Base-by-base conservation (phyloP, 805 yeast species). In the Tetrapisispora iriomotensis region DNA sequence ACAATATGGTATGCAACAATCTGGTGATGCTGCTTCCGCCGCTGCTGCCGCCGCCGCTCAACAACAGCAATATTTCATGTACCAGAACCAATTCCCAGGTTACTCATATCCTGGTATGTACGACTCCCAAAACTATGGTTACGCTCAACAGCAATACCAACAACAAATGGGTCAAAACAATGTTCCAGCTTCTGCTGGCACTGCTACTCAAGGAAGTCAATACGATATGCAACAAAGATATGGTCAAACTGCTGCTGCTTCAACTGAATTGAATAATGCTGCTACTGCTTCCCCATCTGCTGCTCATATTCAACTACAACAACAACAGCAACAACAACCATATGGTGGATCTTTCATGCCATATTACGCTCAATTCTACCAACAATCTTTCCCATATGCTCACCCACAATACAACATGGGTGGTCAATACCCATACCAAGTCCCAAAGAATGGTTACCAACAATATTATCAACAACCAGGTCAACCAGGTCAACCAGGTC, bases 1-100 rank as follows among this genome's bases (percentile, higher is more conserved):
- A 33, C 58, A 39, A 38, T 40, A 42, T 14, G 31, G 41, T 25
- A 36, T 32, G 34, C 41, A 45, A 34, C 54, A 50, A 30, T 51
- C 47, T 30, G 47, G 45, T 18, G 62, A 54, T 25, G 37, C 41
- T 15, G 37, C 45, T 37, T 38, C 50, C 35, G 37, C 58, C 42
- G 47, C 49, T 27, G 46, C 49, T n/a, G 51, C 53, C 36, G 55
- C 56, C 14, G 50, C 49, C 15, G 54, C 53, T 37, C 56, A 57
- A 26, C 60, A 53, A 39, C 62, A 56, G 38, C 64, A 59, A 45
- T 60, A 58, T 40, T 60, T 58, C 42, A 56, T 57, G 62, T 58
- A 60, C 39, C 64, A 60, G 45, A 54, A 54, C 39, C 64, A 59
- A 43, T 60, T 56, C 46, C 63, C 63, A 34, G 64, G 63, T 30